Conservation (phyloP, 805 yeast species). For the Diddensiella santjacobensis region DNA sequence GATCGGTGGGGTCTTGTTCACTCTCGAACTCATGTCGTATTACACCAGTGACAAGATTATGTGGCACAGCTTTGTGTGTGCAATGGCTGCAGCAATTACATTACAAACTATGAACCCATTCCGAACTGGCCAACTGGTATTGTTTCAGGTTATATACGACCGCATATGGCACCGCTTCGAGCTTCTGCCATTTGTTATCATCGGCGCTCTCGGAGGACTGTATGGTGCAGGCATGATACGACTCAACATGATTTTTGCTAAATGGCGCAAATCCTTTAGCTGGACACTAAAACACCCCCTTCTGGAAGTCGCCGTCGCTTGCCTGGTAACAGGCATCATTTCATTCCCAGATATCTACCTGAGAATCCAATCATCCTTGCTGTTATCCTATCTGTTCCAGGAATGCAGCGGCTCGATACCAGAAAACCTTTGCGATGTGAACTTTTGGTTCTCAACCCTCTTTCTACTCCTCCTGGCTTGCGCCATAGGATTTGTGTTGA, state of each 20-base stretch:
- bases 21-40: constrained; percentile 62
- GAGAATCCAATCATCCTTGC: constrained; percentile 51
- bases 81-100: constrained; percentile 66
- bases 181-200: constrained; percentile 61
- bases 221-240: constrained; percentile 54
- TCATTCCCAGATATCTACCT: constrained; percentile 55
- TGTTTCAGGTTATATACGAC: constrained; percentile 64
- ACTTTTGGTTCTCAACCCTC: constrained; percentile 22
- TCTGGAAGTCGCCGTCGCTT: constrained; percentile 47
- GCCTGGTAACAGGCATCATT: constrained; percentile 49
- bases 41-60: constrained; percentile 61
- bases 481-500: constrained; percentile 52
- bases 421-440: constrained; percentile 28
- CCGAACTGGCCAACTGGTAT: constrained; percentile 48
- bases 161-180: constrained; percentile 72
- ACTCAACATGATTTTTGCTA: constrained; percentile 45
- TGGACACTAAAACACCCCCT: constrained; percentile 28
- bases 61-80: constrained; percentile 82
- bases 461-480: constrained; percentile 38
- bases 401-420: constrained; percentile 49
- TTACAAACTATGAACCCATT: constrained; percentile 51
- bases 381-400: constrained; percentile 60
- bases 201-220: constrained; percentile 69
- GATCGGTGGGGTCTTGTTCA: constrained; percentile 81
- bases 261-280: constrained; percentile 18